These are phyloP conservation scores for Neonectria hederae DNA, from an alignment of 2,329 filamentous ascomycete genomes.

Conservation along the genomic window DNA sequence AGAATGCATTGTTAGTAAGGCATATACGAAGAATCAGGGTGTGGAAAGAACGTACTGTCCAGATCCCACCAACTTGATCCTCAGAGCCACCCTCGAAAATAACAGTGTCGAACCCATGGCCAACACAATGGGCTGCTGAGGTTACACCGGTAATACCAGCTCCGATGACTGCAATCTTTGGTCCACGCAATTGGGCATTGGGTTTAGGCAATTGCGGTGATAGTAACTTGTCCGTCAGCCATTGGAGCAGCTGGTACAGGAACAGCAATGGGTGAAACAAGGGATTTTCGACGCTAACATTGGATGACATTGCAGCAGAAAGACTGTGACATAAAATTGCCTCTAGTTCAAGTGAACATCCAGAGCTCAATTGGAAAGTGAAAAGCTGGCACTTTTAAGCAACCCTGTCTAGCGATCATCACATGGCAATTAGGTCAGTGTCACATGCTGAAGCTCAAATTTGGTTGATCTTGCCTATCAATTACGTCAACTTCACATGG, in stretches of 20 bases:
- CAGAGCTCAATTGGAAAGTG: not conserved
- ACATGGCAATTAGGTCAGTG: not conserved
- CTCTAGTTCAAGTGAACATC: not conserved
- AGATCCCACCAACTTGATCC: slow-evolving; percentile 79
- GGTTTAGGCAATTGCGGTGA: slow-evolving; percentile 75
- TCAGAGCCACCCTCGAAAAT: slow-evolving; percentile 79
- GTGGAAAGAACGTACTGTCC: slow-evolving; percentile 67
- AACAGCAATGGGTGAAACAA: slow-evolving; percentile 66
- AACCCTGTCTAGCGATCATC: not conserved
- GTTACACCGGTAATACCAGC: slow-evolving; percentile 80
- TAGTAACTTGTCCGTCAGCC: slow-evolving; percentile 69
- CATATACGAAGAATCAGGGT: not conserved
- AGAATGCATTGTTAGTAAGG: not conserved
- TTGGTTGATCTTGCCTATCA: not conserved
- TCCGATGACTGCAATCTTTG: slow-evolving; percentile 75
- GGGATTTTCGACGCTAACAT: slow-evolving; percentile 49
- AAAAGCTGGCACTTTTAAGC: not conserved
- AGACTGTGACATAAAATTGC: not conserved
- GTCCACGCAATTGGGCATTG: slow-evolving; percentile 63
- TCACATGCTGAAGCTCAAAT: not conserved
- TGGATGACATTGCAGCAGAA: slow-evolving; percentile 44
- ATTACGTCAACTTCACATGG: slow-evolving; percentile 22
- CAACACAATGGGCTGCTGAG: slow-evolving; percentile 82
- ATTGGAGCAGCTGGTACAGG: slow-evolving; percentile 73
- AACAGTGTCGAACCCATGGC: slow-evolving; percentile 83